These are phyloP conservation scores for Barbarea vulgaris DNA, from an alignment of 345 rosid species.

Conservation along the genomic window DNA sequence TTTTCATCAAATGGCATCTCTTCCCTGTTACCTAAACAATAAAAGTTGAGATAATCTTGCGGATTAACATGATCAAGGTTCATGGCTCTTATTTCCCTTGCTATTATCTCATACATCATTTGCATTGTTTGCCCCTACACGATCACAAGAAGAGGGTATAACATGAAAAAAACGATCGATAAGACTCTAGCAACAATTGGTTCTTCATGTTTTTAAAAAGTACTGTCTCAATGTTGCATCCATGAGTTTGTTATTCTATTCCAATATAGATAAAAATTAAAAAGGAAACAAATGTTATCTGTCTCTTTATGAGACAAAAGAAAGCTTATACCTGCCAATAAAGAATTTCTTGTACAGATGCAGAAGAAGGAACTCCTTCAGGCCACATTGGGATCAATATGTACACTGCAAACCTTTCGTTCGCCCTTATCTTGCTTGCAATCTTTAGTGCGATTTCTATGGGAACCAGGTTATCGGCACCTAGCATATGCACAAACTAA, in stretches of 20 bases:
- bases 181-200: no score
- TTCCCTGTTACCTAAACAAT: conserved; percentile 83
- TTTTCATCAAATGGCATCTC: conserved; percentile 42
- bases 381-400: conserved; percentile 92
- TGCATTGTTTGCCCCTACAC: conserved; percentile 77
- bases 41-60: conserved; percentile 79
- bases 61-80: conserved; percentile 56
- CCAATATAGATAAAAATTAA: no score
- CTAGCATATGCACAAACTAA: conserved; percentile 36
- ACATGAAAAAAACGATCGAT: neutral
- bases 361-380: conserved; percentile 77
- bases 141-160: neutral
- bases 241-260: no score
- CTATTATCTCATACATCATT: conserved; percentile 81
- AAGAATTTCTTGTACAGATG: conserved; percentile 75
- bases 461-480: conserved; percentile 87
- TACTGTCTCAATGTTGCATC: no score
- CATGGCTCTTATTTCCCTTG: conserved; percentile 60
- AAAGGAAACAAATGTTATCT: no score
- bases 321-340: conserved; percentile 75
- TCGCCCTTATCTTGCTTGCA: conserved; percentile 69
- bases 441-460: conserved; percentile 89
- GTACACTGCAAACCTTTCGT: conserved; percentile 78
- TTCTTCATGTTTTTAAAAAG: no score
- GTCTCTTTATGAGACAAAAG: neutral